These are phyloP conservation scores for Agapanthus africanus DNA, from an alignment of 106 monocot genomes.

Conservation along the genomic window DNA sequence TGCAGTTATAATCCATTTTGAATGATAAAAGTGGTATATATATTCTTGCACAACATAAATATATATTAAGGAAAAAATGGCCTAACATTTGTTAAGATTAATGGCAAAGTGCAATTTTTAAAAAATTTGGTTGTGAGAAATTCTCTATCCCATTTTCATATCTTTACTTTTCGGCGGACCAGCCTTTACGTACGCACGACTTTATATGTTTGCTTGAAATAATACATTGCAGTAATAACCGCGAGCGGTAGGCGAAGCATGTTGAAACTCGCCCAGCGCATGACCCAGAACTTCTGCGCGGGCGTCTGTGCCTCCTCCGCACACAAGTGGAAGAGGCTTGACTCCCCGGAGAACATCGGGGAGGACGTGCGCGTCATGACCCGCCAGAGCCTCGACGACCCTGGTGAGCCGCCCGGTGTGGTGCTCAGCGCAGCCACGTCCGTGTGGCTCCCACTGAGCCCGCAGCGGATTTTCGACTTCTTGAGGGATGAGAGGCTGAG, in stretches of 20 bases:
- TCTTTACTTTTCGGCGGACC: too few species aligned
- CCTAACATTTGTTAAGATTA: too few species aligned
- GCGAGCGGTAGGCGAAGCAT: constrained; percentile 48
- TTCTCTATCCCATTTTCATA: too few species aligned
- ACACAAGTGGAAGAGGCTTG: constrained; percentile 41
- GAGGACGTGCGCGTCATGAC: constrained; percentile 68
- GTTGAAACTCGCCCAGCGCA: constrained; percentile 64
- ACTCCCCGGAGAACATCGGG: constrained; percentile 14
- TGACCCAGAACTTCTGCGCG: constrained; percentile 71
- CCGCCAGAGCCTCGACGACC: constrained; percentile 47
- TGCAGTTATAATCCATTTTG: too few species aligned
- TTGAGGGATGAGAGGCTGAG: constrained; percentile 47
- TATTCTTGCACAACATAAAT: too few species aligned
- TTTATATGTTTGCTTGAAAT: too few species aligned
- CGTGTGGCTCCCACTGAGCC: constrained; percentile 43
- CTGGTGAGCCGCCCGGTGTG: constrained; percentile 58
- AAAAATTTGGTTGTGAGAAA: too few species aligned
- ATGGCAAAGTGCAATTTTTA: too few species aligned
- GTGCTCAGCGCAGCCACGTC: constrained; percentile 63
- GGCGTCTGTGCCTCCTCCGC: constrained; percentile 55
- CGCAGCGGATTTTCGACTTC: constrained; percentile 59
- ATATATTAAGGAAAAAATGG: too few species aligned
- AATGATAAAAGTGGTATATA: too few species aligned
- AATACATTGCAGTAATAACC: constrained; percentile 25
- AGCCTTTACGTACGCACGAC: too few species aligned